These are phyloP conservation scores for Tuber magnatum DNA, from an alignment of 495 filamentous ascomycete genomes.

Conservation along the genomic window DNA sequence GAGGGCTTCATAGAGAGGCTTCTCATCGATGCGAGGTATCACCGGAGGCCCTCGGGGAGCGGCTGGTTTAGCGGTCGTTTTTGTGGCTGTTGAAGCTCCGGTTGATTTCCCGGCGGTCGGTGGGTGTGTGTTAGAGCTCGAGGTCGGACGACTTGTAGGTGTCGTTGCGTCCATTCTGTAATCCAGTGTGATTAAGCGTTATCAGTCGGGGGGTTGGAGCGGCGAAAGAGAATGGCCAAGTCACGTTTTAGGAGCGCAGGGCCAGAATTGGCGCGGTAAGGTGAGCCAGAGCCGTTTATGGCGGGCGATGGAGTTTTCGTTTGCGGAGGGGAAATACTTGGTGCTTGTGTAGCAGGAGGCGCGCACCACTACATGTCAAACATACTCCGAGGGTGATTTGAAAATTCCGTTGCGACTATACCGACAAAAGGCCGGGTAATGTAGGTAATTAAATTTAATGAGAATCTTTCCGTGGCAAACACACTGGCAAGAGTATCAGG, in stretches of 20 bases:
- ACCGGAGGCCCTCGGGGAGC: slow-evolving; percentile 38
- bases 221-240: neutral
- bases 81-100: slow-evolving; percentile 16
- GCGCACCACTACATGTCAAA: too few relatives aligned
- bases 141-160: slow-evolving; percentile 32
- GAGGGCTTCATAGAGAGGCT: slow-evolving; percentile 78
- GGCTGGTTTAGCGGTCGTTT: slow-evolving; percentile 21
- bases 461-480: too few relatives aligned
- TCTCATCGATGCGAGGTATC: slow-evolving; percentile 74
- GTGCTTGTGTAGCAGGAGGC: neutral
- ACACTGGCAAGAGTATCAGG: too few relatives aligned
- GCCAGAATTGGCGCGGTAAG: neutral
- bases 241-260: neutral
- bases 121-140: slow-evolving; percentile 19
- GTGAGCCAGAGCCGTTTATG: neutral
- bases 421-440: too few relatives aligned
- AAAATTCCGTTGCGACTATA: too few relatives aligned
- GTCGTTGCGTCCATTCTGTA: slow-evolving; percentile 28
- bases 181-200: slow-evolving; percentile 10
- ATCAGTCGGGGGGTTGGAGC: neutral
- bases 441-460: too few relatives aligned
- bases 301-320: neutral
- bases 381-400: too few relatives aligned
- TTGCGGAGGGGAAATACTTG: neutral
- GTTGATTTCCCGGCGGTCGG: slow-evolving; percentile 20